Evolutionary conservation across 352 stramenopile genomes (phyloP).

Genomic region (Globisporangium cederbergense): DNA sequence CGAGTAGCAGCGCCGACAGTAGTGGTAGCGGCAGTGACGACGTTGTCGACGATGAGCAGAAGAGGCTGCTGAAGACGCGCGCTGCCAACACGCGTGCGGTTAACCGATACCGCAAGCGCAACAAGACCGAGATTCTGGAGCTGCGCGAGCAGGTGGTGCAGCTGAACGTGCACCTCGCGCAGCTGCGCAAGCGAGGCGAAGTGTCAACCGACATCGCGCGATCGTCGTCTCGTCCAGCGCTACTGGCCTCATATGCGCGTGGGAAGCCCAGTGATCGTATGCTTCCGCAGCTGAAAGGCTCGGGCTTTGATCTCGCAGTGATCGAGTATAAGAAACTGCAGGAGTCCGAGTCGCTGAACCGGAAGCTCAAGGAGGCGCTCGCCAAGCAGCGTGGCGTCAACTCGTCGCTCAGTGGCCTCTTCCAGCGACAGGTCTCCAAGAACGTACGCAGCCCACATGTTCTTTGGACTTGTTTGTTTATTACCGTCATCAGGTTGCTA

Average conservation of each 20-base stretch:
- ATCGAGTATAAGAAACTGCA: slow-evolving; percentile 7
- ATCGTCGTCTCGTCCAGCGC: not conserved
- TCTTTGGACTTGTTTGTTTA: not conserved
- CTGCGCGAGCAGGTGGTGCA: slow-evolving; percentile 12
- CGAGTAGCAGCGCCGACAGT: not conserved
- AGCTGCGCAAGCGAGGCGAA: slow-evolving; percentile 8
- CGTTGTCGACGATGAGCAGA: not conserved
- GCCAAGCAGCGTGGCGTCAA: slow-evolving; percentile 11
- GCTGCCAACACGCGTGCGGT: slow-evolving; percentile 14
- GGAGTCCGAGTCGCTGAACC: slow-evolving; percentile 12
- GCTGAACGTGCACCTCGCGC: slow-evolving; percentile 3
- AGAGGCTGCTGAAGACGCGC: slow-evolving; percentile 1
- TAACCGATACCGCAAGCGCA: slow-evolving; percentile 14
- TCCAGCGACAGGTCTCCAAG: slow-evolving; percentile 10
- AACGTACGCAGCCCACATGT: slow-evolving; percentile 6
- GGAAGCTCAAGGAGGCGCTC: slow-evolving; percentile 8
- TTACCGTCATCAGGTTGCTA: not conserved
- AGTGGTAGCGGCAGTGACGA: not conserved
- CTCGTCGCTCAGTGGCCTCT: slow-evolving; percentile 6
- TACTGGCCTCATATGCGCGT: not conserved
- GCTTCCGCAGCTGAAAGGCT: not conserved
- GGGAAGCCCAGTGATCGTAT: not conserved
- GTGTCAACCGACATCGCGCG: not conserved
- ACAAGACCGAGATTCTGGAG: slow-evolving; percentile 6
- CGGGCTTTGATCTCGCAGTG: not conserved